Evolutionary conservation across 352 stramenopile genomes (phyloP).

Genomic region (Globisporangium cylindrosporum): DNA sequence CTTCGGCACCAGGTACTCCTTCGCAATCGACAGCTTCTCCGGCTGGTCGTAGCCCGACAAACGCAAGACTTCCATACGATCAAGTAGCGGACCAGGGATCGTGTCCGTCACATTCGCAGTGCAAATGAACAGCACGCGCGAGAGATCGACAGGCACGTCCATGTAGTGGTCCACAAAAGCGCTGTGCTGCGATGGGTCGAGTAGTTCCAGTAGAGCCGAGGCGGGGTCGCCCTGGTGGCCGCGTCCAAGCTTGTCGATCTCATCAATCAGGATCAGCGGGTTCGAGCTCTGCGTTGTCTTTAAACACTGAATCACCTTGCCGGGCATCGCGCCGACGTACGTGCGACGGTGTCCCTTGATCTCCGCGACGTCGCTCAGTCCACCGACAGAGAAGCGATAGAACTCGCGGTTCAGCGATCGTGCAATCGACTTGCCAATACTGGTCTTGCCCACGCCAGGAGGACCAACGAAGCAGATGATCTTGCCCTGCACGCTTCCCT

Average conservation of each 20-base stretch:
- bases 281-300: conserved; percentile 97
- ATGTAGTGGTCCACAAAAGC: conserved; percentile 98
- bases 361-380: conserved; percentile 95
- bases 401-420: conserved; percentile 96
- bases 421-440: conserved; percentile 97
- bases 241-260: conserved; percentile 90
- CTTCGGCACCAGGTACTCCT: conserved; percentile 98
- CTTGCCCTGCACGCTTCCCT: conserved; percentile 95
- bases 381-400: conserved; percentile 98
- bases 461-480: conserved; percentile 97
- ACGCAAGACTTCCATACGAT: conserved; percentile 99
- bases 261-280: conserved; percentile 98
- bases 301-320: conserved; percentile 99
- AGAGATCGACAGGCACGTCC: conserved; percentile 97
- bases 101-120: conserved; percentile 96
- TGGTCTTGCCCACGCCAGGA: conserved; percentile 92
- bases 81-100: conserved; percentile 96
- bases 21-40: conserved; percentile 98
- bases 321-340: conserved; percentile 98
- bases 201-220: conserved; percentile 95
- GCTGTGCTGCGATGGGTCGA: conserved; percentile 97
- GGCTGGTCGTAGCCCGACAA: conserved; percentile 95
- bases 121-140: conserved; percentile 96
- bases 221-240: conserved; percentile 93
- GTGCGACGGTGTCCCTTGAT: conserved; percentile 99